Conservation (phyloP, 768 basidiomycete genomes). For the Cyclocybe cylindracea region DNA sequence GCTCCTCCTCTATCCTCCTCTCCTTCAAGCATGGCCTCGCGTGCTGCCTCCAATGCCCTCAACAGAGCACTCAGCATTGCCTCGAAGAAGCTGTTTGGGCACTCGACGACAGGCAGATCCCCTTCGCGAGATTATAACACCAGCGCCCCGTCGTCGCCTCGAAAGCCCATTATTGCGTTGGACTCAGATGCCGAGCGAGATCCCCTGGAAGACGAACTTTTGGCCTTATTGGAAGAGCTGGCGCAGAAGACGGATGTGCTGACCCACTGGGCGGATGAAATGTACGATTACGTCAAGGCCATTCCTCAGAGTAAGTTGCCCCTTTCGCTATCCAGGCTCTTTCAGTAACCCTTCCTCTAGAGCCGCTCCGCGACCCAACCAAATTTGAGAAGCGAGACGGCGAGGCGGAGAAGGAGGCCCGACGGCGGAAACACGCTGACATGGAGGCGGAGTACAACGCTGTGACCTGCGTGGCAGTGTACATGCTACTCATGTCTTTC, state of each 20-base stretch:
- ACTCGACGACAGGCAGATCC: conserved; percentile 37
- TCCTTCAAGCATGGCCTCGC: conserved; percentile 59
- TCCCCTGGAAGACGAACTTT: conserved; percentile 80
- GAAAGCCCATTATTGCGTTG: conserved; percentile 50
- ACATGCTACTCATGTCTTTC: conserved; percentile 91
- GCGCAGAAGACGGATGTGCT: conserved; percentile 96
- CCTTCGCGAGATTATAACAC: conserved; percentile 32
- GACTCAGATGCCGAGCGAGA: conserved; percentile 52
- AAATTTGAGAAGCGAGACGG: conserved; percentile 74
- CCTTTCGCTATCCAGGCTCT: neutral
- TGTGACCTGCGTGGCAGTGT: conserved; percentile 84
- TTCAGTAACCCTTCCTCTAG: conserved; percentile 35
- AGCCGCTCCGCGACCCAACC: conserved; percentile 77
- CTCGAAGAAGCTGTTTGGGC: conserved; percentile 79
- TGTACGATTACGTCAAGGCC: conserved; percentile 87
- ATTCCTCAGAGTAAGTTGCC: conserved; percentile 73
- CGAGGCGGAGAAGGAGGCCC: conserved; percentile 71
- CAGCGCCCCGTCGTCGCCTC: conserved; percentile 53
- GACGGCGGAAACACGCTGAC: conserved; percentile 69
- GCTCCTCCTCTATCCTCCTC: conserved; percentile 69
- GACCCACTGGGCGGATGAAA: conserved; percentile 92
- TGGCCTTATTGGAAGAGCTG: conserved; percentile 81
- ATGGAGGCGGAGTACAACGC: conserved; percentile 82
- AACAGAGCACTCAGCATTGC: conserved; percentile 80
- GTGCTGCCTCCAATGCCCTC: conserved; percentile 71